Percentiles rank a stretch among this genome's conserved stretches.
Evolutionary conservation across 352 stramenopile species (phyloP).

Genomic region (Peronosclerospora sorghi): DNA sequence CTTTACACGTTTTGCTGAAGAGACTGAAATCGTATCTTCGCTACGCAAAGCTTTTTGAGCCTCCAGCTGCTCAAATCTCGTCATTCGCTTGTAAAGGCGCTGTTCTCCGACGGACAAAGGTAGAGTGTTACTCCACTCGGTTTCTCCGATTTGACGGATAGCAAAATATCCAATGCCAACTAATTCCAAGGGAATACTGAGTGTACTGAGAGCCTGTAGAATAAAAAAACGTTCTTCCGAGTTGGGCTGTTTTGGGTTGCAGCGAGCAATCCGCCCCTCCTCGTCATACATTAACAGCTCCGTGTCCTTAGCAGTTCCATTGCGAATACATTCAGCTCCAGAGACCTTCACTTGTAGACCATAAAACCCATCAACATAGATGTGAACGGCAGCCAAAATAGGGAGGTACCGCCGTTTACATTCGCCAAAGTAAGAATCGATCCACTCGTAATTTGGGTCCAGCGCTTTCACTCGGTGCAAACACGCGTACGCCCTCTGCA

Average conservation of each 20-base stretch:
- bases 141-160: slow-evolving; percentile 78
- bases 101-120: slow-evolving; percentile 60
- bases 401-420: slow-evolving; percentile 61
- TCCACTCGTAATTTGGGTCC: slow-evolving; percentile 75
- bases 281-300: slow-evolving; percentile 62
- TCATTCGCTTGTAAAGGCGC: slow-evolving; percentile 63
- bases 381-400: slow-evolving; percentile 53
- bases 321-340: slow-evolving; percentile 60
- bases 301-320: slow-evolving; percentile 66
- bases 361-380: slow-evolving; percentile 58
- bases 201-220: slow-evolving; percentile 32
- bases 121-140: slow-evolving; percentile 75
- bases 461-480: slow-evolving; percentile 56
- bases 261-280: slow-evolving; percentile 27
- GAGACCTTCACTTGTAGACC: slow-evolving; percentile 72
- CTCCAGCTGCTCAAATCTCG: slow-evolving; percentile 57
- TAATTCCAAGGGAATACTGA: slow-evolving; percentile 69
- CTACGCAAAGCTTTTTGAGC: slow-evolving; percentile 47
- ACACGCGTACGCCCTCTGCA: slow-evolving; percentile 69
- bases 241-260: slow-evolving; percentile 48
- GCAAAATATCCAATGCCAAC: slow-evolving; percentile 59
- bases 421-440: slow-evolving; percentile 68
- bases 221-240: slow-evolving; percentile 42
- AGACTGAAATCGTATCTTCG: slow-evolving; percentile 30
- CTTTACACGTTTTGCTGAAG: slow-evolving; percentile 39